These are phyloP conservation scores for Neopestalotiopsis clavispora DNA, from an alignment of 2,329 filamentous ascomycete genomes.

Conservation along the genomic window DNA sequence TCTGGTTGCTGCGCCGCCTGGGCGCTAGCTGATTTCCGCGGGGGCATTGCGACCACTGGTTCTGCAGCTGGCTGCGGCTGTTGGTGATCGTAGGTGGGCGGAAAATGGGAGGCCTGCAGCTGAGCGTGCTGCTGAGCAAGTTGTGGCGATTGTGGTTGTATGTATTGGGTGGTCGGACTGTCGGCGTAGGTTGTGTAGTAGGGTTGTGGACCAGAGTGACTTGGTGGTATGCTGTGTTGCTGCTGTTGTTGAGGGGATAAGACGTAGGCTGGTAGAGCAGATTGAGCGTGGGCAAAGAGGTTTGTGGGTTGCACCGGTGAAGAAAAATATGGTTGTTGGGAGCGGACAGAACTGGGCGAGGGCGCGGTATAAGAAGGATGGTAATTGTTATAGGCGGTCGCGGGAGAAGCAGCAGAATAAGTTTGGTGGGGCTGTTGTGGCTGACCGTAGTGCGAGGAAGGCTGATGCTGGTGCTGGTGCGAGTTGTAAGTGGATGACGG, in stretches of 20 bases:
- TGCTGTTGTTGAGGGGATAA: conserved; percentile 9
- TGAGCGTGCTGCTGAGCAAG: conserved; percentile 21
- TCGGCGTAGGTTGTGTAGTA: conserved; percentile 32
- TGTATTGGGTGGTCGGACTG: conserved; percentile 23
- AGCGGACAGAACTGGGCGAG: conserved; percentile 20
- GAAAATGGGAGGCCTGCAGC: conserved; percentile 20
- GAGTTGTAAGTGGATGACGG: conserved; percentile 1
- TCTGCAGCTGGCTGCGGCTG: conserved; percentile 14
- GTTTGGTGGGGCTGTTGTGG: conserved; percentile 33
- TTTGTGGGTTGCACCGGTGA: conserved; percentile 24
- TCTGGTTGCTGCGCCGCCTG: conserved; percentile 42
- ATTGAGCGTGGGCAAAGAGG: conserved; percentile 13
- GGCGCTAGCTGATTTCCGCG: conserved; percentile 38
- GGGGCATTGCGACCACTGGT: conserved; percentile 40
- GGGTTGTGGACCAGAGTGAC: conserved; percentile 21
- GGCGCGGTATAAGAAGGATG: conserved; percentile 23
- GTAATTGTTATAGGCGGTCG: conserved; percentile 15
- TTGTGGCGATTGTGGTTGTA: conserved; percentile 17
- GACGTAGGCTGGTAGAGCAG: conserved; percentile 21
- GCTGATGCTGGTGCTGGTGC: conserved; percentile 14
- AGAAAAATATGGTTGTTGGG: conserved; percentile 10
- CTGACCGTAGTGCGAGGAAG: conserved; percentile 30
- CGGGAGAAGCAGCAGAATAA: conserved; percentile 3
- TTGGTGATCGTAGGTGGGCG: conserved; percentile 10
- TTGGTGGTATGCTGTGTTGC: not conserved